Conservation (phyloP, 139 green algal species). For the Limnomonas spitsbergensis region DNA sequence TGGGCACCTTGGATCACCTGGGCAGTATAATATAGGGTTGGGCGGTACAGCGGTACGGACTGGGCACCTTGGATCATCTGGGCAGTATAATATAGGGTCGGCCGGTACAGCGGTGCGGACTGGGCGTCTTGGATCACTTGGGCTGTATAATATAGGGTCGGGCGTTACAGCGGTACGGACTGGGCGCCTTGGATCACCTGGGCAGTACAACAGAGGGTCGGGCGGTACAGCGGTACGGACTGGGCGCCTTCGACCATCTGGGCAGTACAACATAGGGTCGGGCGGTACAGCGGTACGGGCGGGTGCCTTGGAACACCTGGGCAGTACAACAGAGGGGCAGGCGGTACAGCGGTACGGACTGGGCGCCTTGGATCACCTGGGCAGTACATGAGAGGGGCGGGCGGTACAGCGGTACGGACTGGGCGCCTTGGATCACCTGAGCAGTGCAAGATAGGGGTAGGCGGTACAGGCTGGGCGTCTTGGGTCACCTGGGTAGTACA, state of each 20-base stretch:
- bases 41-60: slow-evolving; percentile 47
- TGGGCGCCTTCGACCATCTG: slow-evolving; percentile 38
- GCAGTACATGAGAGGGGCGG: slow-evolving; percentile 44
- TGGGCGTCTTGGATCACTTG: slow-evolving; percentile 43
- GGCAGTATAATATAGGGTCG: slow-evolving; percentile 40
- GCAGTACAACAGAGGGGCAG: slow-evolving; percentile 32
- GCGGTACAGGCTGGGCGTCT: not conserved
- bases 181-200: slow-evolving; percentile 44
- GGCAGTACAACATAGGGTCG: slow-evolving; percentile 29
- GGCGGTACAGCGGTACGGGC: slow-evolving; percentile 46
- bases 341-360: slow-evolving; percentile 49
- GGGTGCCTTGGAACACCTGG: slow-evolving; percentile 33
- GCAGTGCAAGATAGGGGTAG: not conserved
- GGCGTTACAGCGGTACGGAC: slow-evolving; percentile 46
- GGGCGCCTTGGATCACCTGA: slow-evolving; percentile 39
- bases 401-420: slow-evolving; percentile 49
- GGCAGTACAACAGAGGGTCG: slow-evolving; percentile 39
- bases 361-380: slow-evolving; percentile 39
- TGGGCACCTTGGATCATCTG: slow-evolving; percentile 44
- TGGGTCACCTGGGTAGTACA: no score
- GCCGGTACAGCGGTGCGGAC: slow-evolving; percentile 46
- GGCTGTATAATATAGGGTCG: slow-evolving; percentile 40
- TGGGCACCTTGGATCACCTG: slow-evolving; percentile 44
- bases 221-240: slow-evolving; percentile 46
- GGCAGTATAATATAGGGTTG: slow-evolving; percentile 40